These are phyloP conservation scores for Saturnispora quitensis DNA, from an alignment of 805 yeast species.

Conservation along the genomic window DNA sequence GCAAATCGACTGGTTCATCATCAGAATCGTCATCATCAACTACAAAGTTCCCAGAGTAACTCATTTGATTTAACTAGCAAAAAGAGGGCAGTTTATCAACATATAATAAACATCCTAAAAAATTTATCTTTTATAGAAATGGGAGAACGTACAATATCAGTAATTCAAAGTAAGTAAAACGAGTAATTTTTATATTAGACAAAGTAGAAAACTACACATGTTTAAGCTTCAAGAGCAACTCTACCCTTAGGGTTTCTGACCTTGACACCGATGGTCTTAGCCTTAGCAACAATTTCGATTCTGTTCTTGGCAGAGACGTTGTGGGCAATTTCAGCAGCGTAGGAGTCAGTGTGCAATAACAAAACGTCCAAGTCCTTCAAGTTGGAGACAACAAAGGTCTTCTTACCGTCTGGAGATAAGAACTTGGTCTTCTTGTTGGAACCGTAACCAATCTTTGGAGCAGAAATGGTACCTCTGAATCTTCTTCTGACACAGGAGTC, in stretches of 20 bases:
- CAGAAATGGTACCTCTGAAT: constrained; percentile 98
- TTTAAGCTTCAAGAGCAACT: constrained; percentile 93
- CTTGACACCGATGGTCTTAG: constrained; percentile 96
- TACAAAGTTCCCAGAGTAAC: constrained; percentile 11
- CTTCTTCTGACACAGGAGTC: constrained; percentile 99
- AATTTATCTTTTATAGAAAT: not conserved
- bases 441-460: constrained; percentile 99
- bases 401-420: constrained; percentile 97
- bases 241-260: constrained; percentile 99
- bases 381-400: constrained; percentile 90
- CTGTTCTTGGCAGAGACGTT: constrained; percentile 97
- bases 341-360: constrained; percentile 94
- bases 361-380: constrained; percentile 87
- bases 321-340: constrained; percentile 99
- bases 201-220: constrained; percentile 5
- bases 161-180: not conserved
- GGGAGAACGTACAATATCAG: not conserved
- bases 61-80: constrained; percentile 2
- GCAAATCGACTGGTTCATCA: constrained; percentile 16
- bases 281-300: constrained; percentile 90
- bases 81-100: not conserved
- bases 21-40: constrained; percentile 12
- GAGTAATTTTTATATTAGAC: constrained; percentile 4
- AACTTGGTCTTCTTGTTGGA: constrained; percentile 98
- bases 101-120: not conserved